Conservation (phyloP, 2,329 filamentous ascomycete genomes). For the Fusarium falciforme region DNA sequence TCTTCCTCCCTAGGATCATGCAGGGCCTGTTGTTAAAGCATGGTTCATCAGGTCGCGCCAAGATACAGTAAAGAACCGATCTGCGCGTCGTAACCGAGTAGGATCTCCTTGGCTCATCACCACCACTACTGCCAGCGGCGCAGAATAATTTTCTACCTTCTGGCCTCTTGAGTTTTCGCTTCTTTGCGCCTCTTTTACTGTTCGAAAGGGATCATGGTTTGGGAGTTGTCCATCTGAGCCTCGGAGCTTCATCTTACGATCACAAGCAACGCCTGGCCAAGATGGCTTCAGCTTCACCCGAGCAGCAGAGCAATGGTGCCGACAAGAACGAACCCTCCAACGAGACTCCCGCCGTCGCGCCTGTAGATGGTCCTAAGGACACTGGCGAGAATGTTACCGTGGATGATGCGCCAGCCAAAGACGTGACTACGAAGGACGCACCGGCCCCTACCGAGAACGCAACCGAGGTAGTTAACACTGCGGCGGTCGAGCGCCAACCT, state of each 20-base stretch:
- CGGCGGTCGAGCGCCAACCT: conserved; percentile 3
- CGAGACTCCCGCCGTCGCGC: neutral
- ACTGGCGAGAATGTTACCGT: neutral
- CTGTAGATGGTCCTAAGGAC: neutral
- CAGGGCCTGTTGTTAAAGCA: conserved; percentile 5
- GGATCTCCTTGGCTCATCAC: conserved; percentile 3
- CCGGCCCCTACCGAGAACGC: conserved; percentile 9
- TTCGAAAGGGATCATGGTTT: neutral
- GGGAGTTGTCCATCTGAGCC: neutral
- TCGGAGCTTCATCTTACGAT: conserved; percentile 2
- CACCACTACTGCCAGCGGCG: neutral
- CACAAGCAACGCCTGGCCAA: neutral
- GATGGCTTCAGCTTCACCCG: conserved; percentile 22
- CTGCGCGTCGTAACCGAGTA: neutral
- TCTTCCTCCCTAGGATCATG: conserved; percentile 17
- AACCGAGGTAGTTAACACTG: conserved; percentile 2
- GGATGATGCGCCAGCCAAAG: neutral
- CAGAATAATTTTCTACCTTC: neutral
- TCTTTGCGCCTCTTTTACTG: neutral
- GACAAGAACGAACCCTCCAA: neutral
- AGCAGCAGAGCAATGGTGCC: conserved; percentile 8
- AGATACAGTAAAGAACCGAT: neutral
- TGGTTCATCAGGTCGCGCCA: conserved; percentile 5
- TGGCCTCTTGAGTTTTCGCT: neutral
- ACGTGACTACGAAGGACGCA: neutral